Evolutionary conservation across 2,329 filamentous ascomycete species (phyloP), one percentile per base, ranked within the genome.

Genomic region (Calycina herbarum): DNA sequence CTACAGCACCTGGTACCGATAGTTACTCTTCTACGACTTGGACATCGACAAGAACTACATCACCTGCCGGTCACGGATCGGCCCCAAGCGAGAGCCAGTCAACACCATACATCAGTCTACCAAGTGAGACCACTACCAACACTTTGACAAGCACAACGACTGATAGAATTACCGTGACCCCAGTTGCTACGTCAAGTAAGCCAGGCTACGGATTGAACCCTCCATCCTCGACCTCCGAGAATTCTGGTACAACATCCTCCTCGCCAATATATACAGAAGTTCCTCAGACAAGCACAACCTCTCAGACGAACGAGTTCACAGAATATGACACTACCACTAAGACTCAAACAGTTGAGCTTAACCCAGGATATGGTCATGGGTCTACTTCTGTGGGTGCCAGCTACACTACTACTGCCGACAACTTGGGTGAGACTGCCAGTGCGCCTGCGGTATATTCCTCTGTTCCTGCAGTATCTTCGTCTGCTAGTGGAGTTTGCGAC

Each of bases 281-380:
- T 6, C 29, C 62, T 35, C 10, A 24, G 6, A 42, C 57, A 29
- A 33, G 56, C 31, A 59, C 56, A 17, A 64, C 57, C 3, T 57
- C 33, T 7, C 31, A 42, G 20, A 64, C 57, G 7, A 60, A 33
- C 11, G 57, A 48, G n/a, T 29, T 15, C 38, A 61, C 59, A 4
- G 38, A 45, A 24, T 63, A 48, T 24, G 24, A 35, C 7, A 57
- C 62, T n/a, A 60, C 40, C 51, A 62, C 59, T 35, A 56, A 45
- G 24, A 65, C 59, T 13, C 57, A 57, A 29, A 61, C 63, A 10
- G 20, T 64, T 24, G 63, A 24, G 10, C 29, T 64, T 17, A 64
- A 64, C 17, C 45, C 62, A 42, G 38, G 20, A 24, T 60, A 60
- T 45, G 24, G 27, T 13, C 27, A n/a, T 42, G 45, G 45, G 10